Percentiles rank a stretch among this genome's conserved stretches.
phyloP scores from a whole-genome alignment of 129 eudicot species.

The Flaveria brownii region DNA sequence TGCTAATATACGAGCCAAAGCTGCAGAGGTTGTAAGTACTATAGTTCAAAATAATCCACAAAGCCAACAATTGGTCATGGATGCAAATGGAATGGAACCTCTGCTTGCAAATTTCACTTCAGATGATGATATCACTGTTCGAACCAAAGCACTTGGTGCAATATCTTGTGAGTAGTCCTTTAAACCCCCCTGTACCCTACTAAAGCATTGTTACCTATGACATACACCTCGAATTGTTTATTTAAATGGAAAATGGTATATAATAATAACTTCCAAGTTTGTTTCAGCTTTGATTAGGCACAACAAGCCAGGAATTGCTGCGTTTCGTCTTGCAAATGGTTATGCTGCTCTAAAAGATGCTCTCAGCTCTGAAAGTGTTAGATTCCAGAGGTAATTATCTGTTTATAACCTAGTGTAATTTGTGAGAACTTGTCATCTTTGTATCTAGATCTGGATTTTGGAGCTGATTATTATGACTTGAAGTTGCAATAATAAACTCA shows the following conservation, averaged over 20 bases:
- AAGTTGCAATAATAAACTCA: background rate
- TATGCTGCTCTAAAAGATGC: slow-evolving; percentile 69
- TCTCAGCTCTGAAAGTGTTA: slow-evolving; percentile 65
- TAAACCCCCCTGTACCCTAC: background rate
- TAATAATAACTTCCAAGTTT: background rate
- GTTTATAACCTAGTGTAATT: background rate
- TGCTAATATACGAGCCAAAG: slow-evolving; percentile 85
- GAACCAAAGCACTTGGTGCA: slow-evolving; percentile 91
- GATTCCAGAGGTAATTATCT: slow-evolving; percentile 77
- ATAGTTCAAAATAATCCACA: slow-evolving; percentile 89
- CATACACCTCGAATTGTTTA: background rate
- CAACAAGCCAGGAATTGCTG: slow-evolving; percentile 77
- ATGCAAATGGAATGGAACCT: slow-evolving; percentile 87
- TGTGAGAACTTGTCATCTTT: background rate
- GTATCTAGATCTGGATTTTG: background rate
- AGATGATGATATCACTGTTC: slow-evolving; percentile 69
- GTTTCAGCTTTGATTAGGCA: slow-evolving; percentile 78
- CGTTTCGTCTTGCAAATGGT: slow-evolving; percentile 90
- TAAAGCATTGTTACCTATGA: background rate
- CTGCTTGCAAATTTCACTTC: slow-evolving; percentile 65
- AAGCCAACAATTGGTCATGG: slow-evolving; percentile 96
- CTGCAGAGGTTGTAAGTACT: slow-evolving; percentile 89
- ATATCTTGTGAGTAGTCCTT: slow-evolving; percentile 67
- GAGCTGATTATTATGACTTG: background rate
- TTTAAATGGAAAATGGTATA: background rate